Evolutionary conservation across 169 alveolate genomes (phyloP), one percentile per base, ranked within the genome.

Genomic region (Eimeria brunetti): DNA sequence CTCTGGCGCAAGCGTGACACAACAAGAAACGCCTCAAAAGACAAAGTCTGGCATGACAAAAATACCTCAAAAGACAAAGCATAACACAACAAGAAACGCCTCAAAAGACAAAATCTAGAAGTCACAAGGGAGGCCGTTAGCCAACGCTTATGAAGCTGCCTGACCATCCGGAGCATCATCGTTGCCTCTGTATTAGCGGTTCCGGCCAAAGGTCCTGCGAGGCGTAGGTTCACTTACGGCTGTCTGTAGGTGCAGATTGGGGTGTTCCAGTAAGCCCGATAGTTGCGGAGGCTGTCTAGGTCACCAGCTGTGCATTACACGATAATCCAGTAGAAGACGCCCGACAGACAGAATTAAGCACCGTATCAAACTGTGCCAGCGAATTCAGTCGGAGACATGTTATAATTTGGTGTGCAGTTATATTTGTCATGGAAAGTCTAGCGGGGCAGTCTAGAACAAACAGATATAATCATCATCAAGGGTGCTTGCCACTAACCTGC

Each of bases 201-300:
- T 16, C n/a, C n/a, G n/a, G 81, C 81, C 53, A 8, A n/a, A 11
- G 78, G 46, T 36, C 51, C 22, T 36, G 36, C n/a, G 81, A 71
- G 33, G 81, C 27, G 78, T 18, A 36, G 18, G 14, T 5, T 18
- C 44, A 46, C 92, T 85, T 85, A 85, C 92, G 92, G 92, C 30
- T 56, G 92, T 22, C 60, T 56, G 62, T 85, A 85, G 64, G 92
- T 56, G 41, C 92, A 85, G 24, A 85, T 60, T 36, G 92, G 92
- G n/a, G 41, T 85, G 71, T 85, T 85, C 80, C 76, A 60, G 27
- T 58, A 41, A 24, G 80, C 92, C 30, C 92, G 56, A 22, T 85
- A 85, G 44, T 85, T 85, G 60, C 92, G 92, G 51, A 85, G 60
- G 27, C 58, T 56, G 24, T 85, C 92, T 56, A 85, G 76, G 46